Evolutionary conservation across 352 stramenopile species (phyloP), one percentile per base, ranked within the genome.

Genomic region (Phytopythium aichiense): DNA sequence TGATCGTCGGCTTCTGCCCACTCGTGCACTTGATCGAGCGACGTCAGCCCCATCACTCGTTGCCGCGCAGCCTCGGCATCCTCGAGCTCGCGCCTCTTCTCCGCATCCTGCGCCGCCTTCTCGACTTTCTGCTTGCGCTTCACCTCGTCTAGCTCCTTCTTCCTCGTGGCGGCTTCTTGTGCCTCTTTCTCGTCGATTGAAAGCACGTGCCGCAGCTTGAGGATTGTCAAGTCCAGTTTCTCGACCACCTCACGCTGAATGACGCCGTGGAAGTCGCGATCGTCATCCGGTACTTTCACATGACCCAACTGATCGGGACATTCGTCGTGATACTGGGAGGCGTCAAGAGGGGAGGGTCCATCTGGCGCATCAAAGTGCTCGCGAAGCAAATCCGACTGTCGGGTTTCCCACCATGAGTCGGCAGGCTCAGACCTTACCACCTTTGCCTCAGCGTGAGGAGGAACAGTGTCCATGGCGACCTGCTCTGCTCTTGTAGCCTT

Each of bases 201-300:
- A 1, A 89, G 69, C 23, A 84, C 70, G 42, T 89, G 79, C 20
- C 71, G 76, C n/a, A 89, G 68, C 59, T 77, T 77, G 13, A 89
- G 49, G 7, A 89, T 89, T n/a, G 79, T 83, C 2, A 87, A 61
- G n/a, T 87, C 71, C 6, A 89, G 68, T 20, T 87, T 84, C 53
- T 86, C 69, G 13, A 87, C 46, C 9, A 89, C 74, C 16, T 86
- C 61, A 4, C 57, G 62, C 58, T 85, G 62, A 1, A 89, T 22
- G n/a, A 85, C 54, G 16, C 77, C 65, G n/a, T 70, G 50, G 31
- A 79, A 80, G 18, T 59, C 37, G 7, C 12, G 8, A 5, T 60
- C 25, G 11, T 22, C 23, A 4, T 2, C 6, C 28, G 16, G 22
- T 7, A 6, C 15, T 6, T 23, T 4, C 16, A 7, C 16, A 0